Evolutionary conservation across 345 rosid species (phyloP).

Genomic region (Eucalyptus cloeziana): DNA sequence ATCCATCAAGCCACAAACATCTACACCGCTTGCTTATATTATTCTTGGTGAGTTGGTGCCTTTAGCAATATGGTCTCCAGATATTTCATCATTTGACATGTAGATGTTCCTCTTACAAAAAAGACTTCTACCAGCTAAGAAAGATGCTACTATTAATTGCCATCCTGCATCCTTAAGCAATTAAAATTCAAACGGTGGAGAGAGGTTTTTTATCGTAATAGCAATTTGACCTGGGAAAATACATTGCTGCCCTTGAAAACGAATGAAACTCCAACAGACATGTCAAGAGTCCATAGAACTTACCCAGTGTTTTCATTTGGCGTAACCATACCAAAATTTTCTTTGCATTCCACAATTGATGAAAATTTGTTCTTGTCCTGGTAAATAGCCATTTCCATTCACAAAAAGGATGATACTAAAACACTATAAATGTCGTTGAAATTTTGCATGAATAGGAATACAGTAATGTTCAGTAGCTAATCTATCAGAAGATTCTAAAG

Average conservation of each 20-base stretch:
- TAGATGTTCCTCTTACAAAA: neutral
- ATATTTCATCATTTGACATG: neutral
- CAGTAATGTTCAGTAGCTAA: neutral
- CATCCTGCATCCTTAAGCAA: neutral
- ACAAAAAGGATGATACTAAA: neutral
- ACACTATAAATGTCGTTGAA: neutral
- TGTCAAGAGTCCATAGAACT: neutral
- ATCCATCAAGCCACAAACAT: neutral
- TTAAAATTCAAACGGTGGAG: neutral
- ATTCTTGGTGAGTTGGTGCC: neutral
- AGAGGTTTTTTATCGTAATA: neutral
- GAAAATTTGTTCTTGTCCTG: conserved; percentile 52
- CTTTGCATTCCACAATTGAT: conserved; percentile 21
- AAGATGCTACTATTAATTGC: neutral
- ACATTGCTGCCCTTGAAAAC: neutral
- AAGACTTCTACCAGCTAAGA: neutral
- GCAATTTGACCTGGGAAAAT: neutral
- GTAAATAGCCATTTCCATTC: neutral
- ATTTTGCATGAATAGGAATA: neutral
- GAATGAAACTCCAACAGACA: neutral
- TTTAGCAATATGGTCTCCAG: neutral
- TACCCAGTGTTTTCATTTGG: conserved; percentile 27
- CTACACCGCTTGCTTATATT: neutral
- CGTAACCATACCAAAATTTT: conserved; percentile 2
- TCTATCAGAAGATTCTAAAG: neutral